These are phyloP conservation scores for Cladosporium sp. DNA, from an alignment of 2,329 filamentous ascomycete genomes.

Conservation along the genomic window DNA sequence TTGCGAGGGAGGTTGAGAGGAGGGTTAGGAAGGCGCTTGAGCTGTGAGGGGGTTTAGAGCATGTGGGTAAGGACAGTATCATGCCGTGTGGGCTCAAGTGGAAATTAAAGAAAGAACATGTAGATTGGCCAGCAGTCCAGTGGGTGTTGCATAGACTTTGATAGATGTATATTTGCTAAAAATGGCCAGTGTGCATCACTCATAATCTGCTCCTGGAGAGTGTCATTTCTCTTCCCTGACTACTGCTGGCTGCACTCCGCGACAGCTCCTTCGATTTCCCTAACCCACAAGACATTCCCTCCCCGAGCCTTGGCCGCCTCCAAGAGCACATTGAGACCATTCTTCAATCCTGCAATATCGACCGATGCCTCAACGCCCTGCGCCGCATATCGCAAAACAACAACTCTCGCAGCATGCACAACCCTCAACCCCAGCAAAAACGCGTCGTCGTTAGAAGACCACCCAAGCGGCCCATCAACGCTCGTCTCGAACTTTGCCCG, in stretches of 20 bases:
- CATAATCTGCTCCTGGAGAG: too few species aligned
- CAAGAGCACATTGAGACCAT: conserved; percentile 24
- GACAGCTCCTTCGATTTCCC: conserved; percentile 31
- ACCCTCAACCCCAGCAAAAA: conserved; percentile 54
- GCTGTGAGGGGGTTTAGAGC: not conserved
- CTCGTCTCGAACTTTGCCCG: conserved; percentile 28
- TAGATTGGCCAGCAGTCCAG: too few species aligned
- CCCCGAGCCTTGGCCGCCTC: conserved; percentile 19
- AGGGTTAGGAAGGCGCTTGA: not conserved
- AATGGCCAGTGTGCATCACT: too few species aligned
- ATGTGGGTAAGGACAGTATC: too few species aligned
- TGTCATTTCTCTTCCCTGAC: too few species aligned
- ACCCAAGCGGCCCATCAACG: conserved; percentile 63
- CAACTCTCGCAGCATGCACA: conserved; percentile 36
- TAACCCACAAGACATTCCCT: conserved; percentile 34
- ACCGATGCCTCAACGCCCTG: conserved; percentile 16
- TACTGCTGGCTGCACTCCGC: not conserved
- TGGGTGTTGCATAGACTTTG: too few species aligned
- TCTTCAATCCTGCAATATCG: conserved; percentile 22
- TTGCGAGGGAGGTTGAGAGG: conserved; percentile 9
- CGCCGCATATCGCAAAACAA: conserved; percentile 30
- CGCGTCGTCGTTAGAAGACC: conserved; percentile 61
- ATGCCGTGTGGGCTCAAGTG: too few species aligned
- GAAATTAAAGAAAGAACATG: too few species aligned
- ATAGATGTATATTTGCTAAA: too few species aligned